Percentiles rank a stretch among this genome's conserved stretches.
Evolutionary conservation across 208 protist species (phyloP).

Genomic region (Acanthamoeba triangularis): DNA sequence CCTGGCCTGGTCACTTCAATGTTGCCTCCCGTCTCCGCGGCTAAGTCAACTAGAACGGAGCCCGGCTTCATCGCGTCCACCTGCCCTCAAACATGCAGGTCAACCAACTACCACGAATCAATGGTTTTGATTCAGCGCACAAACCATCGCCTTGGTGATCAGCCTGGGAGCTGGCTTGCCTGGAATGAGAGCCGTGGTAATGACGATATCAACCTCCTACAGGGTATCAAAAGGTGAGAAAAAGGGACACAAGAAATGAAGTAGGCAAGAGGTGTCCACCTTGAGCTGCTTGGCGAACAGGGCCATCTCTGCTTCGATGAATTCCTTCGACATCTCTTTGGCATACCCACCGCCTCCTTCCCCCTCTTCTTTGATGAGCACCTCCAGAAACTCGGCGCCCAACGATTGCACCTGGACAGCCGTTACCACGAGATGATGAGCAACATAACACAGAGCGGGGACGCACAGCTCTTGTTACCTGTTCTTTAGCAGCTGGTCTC

Average conservation of each 20-base stretch:
- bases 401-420: slow-evolving; percentile 86
- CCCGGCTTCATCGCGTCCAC: slow-evolving; percentile 93
- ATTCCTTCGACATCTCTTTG: slow-evolving; percentile 94
- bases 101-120: background rate
- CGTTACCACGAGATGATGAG: background rate
- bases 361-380: slow-evolving; percentile 92
- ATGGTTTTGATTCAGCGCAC: background rate
- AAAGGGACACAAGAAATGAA: background rate
- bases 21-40: slow-evolving; percentile 94
- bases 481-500: slow-evolving; percentile 93
- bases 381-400: slow-evolving; percentile 94
- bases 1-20: slow-evolving; percentile 93
- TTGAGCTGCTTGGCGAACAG: slow-evolving; percentile 92
- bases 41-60: slow-evolving; percentile 96
- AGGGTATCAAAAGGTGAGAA: background rate
- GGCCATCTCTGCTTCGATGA: slow-evolving; percentile 93
- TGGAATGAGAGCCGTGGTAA: slow-evolving; percentile 96
- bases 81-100: background rate
- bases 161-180: slow-evolving; percentile 93
- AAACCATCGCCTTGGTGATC: slow-evolving; percentile 93
- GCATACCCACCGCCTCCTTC: slow-evolving; percentile 93
- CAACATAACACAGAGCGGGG: background rate
- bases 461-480: slow-evolving; percentile 87
- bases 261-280: background rate
- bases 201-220: slow-evolving; percentile 95